Evolutionary conservation across 805 yeast species (phyloP).

Genomic region (Starmerella etchellsii): DNA sequence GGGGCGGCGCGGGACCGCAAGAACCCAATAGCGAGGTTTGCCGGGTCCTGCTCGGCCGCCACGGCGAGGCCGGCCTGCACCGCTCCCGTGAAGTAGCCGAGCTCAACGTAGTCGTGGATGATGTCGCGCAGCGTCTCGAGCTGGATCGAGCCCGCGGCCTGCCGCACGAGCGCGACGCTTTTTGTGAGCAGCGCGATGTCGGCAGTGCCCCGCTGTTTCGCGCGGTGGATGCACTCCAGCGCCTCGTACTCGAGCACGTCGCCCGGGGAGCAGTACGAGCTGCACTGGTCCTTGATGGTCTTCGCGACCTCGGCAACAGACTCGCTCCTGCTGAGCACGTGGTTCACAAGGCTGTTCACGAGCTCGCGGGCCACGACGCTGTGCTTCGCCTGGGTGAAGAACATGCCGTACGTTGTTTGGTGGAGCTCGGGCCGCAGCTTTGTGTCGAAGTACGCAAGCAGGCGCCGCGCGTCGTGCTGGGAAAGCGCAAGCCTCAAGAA

Average conservation of each 20-base stretch:
- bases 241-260: slow-evolving; percentile 93
- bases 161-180: slow-evolving; percentile 64
- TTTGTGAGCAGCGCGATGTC: slow-evolving; percentile 62
- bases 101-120: slow-evolving; percentile 58
- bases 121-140: slow-evolving; percentile 74
- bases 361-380: slow-evolving; percentile 65
- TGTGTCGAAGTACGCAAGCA: slow-evolving; percentile 53
- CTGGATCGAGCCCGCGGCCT: slow-evolving; percentile 64
- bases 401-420: slow-evolving; percentile 55
- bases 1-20: slow-evolving; percentile 24
- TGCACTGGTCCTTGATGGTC: slow-evolving; percentile 82
- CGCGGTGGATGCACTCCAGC: slow-evolving; percentile 77
- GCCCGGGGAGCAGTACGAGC: slow-evolving; percentile 83
- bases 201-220: slow-evolving; percentile 43
- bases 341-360: slow-evolving; percentile 76
- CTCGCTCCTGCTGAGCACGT: slow-evolving; percentile 80
- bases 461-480: slow-evolving; percentile 52
- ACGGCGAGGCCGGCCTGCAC: slow-evolving; percentile 68
- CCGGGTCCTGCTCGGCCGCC: slow-evolving; percentile 54
- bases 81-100: slow-evolving; percentile 74
- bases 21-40: slow-evolving; percentile 45
- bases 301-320: slow-evolving; percentile 83
- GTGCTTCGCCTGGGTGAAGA: slow-evolving; percentile 48
- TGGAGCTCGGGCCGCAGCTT: slow-evolving; percentile 59
- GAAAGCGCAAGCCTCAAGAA: slow-evolving; percentile 71